A percentile compares a stretch with the other conserved stretches of the same genome.
Evolutionary conservation across 441 rosid genomes (phyloP).

Genomic region (Pelargonium exstipulatum): DNA sequence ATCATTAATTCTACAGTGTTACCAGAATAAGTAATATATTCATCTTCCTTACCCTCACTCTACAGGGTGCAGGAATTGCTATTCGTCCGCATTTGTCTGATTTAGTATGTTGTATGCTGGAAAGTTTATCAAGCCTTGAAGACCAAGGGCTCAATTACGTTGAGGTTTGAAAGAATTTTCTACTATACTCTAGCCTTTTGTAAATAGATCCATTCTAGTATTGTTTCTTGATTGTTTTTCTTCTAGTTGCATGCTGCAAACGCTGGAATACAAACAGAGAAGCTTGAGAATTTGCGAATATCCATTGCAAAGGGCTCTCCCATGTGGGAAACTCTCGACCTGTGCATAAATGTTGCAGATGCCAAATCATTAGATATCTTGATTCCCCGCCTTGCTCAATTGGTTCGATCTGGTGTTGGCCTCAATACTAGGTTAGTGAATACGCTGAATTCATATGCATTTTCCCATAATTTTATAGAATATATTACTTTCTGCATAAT

Average conservation of each 20-base stretch:
- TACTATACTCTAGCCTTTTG: conserved; percentile 17
- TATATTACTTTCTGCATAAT: not conserved
- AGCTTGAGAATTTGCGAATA: conserved; percentile 86
- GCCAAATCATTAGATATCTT: conserved; percentile 63
- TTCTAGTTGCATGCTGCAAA: conserved; percentile 94
- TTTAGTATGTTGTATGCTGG: conserved; percentile 96
- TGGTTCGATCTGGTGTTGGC: conserved; percentile 93
- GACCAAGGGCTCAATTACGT: conserved; percentile 97
- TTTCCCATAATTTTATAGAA: not conserved
- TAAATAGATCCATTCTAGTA: conserved; percentile 4
- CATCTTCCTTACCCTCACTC: conserved; percentile 6
- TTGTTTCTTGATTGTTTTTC: conserved; percentile 19
- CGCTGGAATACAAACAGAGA: conserved; percentile 87
- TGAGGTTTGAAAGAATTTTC: conserved; percentile 54
- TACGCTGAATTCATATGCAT: conserved; percentile 3
- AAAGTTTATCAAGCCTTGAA: conserved; percentile 98
- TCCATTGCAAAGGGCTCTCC: conserved; percentile 96
- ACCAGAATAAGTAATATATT: not conserved
- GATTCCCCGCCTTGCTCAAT: conserved; percentile 80
- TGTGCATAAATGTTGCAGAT: conserved; percentile 79
- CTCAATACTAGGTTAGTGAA: conserved; percentile 84
- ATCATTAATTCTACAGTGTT: not conserved
- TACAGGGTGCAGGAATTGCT: conserved; percentile 88
- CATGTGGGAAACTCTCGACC: conserved; percentile 99
- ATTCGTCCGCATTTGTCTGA: conserved; percentile 89